Base-by-base conservation (phyloP, 129 eudicot genomes). In the Escallonia herrerae region DNA sequence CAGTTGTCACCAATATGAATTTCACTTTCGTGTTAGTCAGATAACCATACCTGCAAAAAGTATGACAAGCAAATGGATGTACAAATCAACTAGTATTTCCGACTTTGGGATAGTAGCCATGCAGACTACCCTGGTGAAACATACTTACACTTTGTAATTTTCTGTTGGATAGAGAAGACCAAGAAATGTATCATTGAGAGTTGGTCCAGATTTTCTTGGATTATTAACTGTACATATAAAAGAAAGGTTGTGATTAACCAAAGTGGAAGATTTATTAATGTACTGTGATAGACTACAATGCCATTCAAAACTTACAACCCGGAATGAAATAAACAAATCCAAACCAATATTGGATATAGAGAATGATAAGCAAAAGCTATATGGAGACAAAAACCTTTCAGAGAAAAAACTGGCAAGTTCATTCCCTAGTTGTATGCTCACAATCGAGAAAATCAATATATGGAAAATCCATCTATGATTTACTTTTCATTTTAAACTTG, bases 21-120 rank as follows among this genome's bases (percentile, higher is more conserved):
- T 94, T 94, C 68, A 94, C 99, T 83, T 94, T 94, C n/a, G 99
- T 94, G 66, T 94, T 89, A 40, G 99, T 94, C 70, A 94, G 74
- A 79, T 94, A 94, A 62, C 99, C 99, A 75, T 89, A 93, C 84
- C 99, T 93, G 80, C 73, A 76, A 58, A 46, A 58, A 65, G 73
- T 67, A 45, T 45, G 49, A 45, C 49, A 45, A 45, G 6, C 9
- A 55, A 51, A 55, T 55, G 14, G 8, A 15, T n/a, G 62, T 38
- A 33, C 5, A 58, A 58, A 6, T 13, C 43, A 60, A 3, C 48
- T 5, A 50, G 40, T 15, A 51, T 38, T 47, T 56, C 3, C 48
- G 6, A 50, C 15, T 8, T 6, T 1, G 3, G 12, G 8, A 12
- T 3, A 51, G 12, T 51, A 1, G 33, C 33, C 60, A 65, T 60